Evolutionary conservation across 805 yeast genomes (phyloP).

Genomic region (Teunomyces gatunensis): DNA sequence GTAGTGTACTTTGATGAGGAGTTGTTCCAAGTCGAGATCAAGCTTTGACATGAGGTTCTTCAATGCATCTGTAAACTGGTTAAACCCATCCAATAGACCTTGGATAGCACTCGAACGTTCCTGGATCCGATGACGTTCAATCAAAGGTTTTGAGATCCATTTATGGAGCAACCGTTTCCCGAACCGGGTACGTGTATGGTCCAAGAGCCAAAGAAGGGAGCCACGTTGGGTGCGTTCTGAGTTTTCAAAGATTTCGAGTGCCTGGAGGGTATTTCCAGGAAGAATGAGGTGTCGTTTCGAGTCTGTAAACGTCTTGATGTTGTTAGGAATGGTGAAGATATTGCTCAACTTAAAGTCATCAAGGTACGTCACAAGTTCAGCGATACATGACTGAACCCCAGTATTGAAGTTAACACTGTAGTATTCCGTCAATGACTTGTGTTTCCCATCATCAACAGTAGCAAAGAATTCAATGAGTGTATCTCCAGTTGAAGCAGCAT

Average conservation of each 20-base stretch:
- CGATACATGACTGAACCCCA: slow-evolving; percentile 35
- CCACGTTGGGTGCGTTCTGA: slow-evolving; percentile 51
- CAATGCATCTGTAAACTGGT: slow-evolving; percentile 34
- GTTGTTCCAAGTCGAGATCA: slow-evolving; percentile 34
- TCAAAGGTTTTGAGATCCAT: slow-evolving; percentile 78
- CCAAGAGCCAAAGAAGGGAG: slow-evolving; percentile 73
- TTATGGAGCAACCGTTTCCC: slow-evolving; percentile 65
- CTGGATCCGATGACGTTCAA: slow-evolving; percentile 50
- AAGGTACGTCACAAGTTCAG: slow-evolving; percentile 53
- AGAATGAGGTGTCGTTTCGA: slow-evolving; percentile 51
- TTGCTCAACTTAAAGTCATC: slow-evolving; percentile 59
- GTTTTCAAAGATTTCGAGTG: slow-evolving; percentile 74
- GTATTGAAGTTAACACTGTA: slow-evolving; percentile 19
- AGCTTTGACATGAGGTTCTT: slow-evolving; percentile 22
- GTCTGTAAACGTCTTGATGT: slow-evolving; percentile 51
- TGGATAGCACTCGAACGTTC: slow-evolving; percentile 59
- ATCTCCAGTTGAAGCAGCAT: slow-evolving; percentile 3
- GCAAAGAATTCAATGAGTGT: slow-evolving; percentile 15
- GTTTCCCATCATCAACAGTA: slow-evolving; percentile 17
- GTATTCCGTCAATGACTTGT: slow-evolving; percentile 19
- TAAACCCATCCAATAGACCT: slow-evolving; percentile 25
- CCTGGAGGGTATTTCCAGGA: slow-evolving; percentile 63
- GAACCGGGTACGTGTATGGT: slow-evolving; percentile 75
- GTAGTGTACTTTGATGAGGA: slow-evolving; percentile 38
- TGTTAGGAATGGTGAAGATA: slow-evolving; percentile 51